Conservation (phyloP, 371 early-diverging fungal genomes). For the Mortierella sp. region DNA sequence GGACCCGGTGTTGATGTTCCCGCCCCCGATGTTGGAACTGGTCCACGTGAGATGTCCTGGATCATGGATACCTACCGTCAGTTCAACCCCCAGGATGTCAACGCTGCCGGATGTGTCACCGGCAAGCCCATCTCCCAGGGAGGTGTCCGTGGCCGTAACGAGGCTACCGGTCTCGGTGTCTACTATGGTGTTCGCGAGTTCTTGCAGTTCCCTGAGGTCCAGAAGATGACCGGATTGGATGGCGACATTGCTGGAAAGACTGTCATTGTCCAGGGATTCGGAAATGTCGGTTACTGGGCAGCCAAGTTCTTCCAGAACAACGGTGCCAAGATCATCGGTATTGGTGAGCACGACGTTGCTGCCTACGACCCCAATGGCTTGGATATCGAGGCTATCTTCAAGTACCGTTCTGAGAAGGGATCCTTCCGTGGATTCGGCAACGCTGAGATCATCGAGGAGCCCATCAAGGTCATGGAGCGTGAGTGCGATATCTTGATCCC, state of each 20-base stretch:
- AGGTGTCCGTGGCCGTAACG: conserved; percentile 92
- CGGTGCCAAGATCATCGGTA: conserved; percentile 86
- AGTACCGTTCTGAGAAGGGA: conserved; percentile 74
- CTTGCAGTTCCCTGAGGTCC: conserved; percentile 83
- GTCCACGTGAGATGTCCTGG: conserved; percentile 93
- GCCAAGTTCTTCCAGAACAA: conserved; percentile 90
- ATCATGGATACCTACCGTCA: conserved; percentile 93
- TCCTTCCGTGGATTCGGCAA: conserved; percentile 79
- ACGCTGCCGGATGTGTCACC: conserved; percentile 89
- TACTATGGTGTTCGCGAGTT: conserved; percentile 92
- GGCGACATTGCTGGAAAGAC: conserved; percentile 76
- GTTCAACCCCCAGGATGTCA: conserved; percentile 87
- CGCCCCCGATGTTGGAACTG: conserved; percentile 94
- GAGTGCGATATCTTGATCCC: conserved; percentile 91
- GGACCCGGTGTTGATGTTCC: conserved; percentile 92
- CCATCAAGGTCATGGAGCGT: conserved; percentile 77
- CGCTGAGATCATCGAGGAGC: conserved; percentile 72
- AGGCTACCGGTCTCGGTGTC: conserved; percentile 92
- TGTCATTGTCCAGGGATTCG: conserved; percentile 91
- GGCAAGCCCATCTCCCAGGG: conserved; percentile 91
- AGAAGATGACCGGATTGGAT: conserved; percentile 76
- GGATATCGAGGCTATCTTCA: conserved; percentile 77
- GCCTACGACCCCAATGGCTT: conserved; percentile 81
- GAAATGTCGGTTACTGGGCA: conserved; percentile 93
- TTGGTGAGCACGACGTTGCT: conserved; percentile 82